A percentile compares a stretch with the other conserved stretches of the same genome.
These are phyloP conservation scores for Stephania cephalantha DNA, from an alignment of 164 flowering plant genomes.

Conservation along the genomic window DNA sequence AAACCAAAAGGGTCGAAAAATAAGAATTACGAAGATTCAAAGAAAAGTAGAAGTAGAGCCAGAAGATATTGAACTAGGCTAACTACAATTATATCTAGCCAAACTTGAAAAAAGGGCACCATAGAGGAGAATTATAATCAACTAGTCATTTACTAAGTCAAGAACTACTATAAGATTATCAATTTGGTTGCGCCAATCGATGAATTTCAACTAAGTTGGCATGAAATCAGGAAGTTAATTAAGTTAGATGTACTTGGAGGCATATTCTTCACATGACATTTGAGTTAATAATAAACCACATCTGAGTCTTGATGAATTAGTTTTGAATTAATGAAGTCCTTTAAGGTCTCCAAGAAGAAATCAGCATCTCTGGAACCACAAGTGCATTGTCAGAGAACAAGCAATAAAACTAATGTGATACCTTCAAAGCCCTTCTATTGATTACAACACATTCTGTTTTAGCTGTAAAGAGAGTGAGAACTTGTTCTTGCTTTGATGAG, in stretches of 20 bases:
- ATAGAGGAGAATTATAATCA: neutral
- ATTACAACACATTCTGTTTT: neutral
- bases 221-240: neutral
- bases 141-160: neutral
- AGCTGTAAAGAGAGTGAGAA: conserved; percentile 11
- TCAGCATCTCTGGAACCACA: neutral
- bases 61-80: too few relatives aligned
- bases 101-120: neutral
- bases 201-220: neutral
- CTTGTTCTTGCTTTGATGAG: neutral
- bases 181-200: neutral
- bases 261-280: neutral
- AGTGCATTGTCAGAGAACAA: neutral
- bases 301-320: neutral
- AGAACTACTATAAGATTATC: neutral
- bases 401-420: neutral
- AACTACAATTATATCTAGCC: neutral
- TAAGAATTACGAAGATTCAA: too few relatives aligned
- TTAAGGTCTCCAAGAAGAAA: neutral
- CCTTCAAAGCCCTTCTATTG: neutral
- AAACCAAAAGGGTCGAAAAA: too few relatives aligned
- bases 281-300: neutral
- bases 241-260: neutral
- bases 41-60: too few relatives aligned
- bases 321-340: neutral